Conservation (phyloP, 2,329 filamentous ascomycete species). For the Fusarium neocosmosporiellum region DNA sequence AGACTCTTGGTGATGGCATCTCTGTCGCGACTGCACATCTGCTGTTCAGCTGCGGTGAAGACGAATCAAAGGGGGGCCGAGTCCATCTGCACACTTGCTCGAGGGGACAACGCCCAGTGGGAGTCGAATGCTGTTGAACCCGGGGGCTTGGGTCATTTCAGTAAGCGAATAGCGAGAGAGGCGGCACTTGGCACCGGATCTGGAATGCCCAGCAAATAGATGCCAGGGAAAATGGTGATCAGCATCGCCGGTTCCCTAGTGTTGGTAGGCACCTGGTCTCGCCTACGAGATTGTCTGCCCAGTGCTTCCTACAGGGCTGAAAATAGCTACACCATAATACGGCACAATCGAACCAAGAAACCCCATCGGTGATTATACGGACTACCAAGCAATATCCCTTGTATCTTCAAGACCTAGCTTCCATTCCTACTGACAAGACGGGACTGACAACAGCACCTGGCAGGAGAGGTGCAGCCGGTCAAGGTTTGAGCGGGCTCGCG, state of each 20-base stretch:
- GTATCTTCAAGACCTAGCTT: slow-evolving; percentile 21
- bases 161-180: slow-evolving; percentile 2
- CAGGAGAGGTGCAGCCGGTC: slow-evolving; percentile 34
- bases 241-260: slow-evolving; percentile 31
- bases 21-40: background rate
- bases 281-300: slow-evolving; percentile 33
- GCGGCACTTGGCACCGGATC: slow-evolving; percentile 15
- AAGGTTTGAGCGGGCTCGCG: slow-evolving; percentile 31
- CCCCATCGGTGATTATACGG: background rate
- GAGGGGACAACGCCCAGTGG: background rate
- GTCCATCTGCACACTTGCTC: background rate
- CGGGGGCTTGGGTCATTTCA: background rate
- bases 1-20: slow-evolving; percentile 28
- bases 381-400: background rate
- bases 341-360: background rate
- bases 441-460: slow-evolving; percentile 29
- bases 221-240: slow-evolving; percentile 36
- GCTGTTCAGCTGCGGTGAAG: slow-evolving; percentile 11
- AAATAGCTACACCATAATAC: slow-evolving; percentile 25
- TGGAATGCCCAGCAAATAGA: slow-evolving; percentile 10
- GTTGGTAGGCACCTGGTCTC: slow-evolving; percentile 24
- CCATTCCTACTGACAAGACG: background rate
- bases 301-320: slow-evolving; percentile 27
- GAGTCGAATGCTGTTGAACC: background rate
- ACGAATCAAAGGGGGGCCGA: background rate